Evolutionary conservation across 805 yeast species (phyloP).

Genomic region (Ogataea pilisensis): DNA sequence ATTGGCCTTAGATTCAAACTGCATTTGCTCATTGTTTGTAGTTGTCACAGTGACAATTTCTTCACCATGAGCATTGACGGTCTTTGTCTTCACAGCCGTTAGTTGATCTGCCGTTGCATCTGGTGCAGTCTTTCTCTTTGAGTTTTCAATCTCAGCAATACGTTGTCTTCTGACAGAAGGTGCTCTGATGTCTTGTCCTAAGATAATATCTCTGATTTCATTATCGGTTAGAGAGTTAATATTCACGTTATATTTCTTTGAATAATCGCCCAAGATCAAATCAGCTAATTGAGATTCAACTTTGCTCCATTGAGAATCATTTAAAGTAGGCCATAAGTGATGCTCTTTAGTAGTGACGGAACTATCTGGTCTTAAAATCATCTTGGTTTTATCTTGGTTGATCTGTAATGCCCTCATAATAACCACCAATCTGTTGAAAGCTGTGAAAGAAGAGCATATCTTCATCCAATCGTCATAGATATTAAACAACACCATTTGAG

Average conservation of each 20-base stretch:
- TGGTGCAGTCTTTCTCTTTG: constrained; percentile 36
- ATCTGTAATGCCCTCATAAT: constrained; percentile 80
- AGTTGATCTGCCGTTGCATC: constrained; percentile 45
- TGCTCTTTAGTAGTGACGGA: constrained; percentile 66
- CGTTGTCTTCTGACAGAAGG: constrained; percentile 87
- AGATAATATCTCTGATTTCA: constrained; percentile 87
- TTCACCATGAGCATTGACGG: constrained; percentile 92
- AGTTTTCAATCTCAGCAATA: constrained; percentile 67
- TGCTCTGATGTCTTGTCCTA: constrained; percentile 90
- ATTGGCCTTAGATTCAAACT: constrained; percentile 78
- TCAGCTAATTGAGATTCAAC: constrained; percentile 88
- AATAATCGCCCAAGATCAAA: constrained; percentile 78
- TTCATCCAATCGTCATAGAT: constrained; percentile 93
- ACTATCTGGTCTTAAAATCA: constrained; percentile 72
- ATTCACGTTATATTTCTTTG: constrained; percentile 79
- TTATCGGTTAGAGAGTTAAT: constrained; percentile 85
- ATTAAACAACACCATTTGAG: constrained; percentile 87
- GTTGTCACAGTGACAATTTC: constrained; percentile 94
- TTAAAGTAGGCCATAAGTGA: constrained; percentile 90
- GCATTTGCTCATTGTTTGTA: constrained; percentile 77
- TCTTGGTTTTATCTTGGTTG: constrained; percentile 69
- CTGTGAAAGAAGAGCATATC: constrained; percentile 81
- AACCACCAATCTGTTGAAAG: constrained; percentile 82
- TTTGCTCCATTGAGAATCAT: constrained; percentile 86
- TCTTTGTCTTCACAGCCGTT: constrained; percentile 75